Evolutionary conservation across 2,329 filamentous ascomycete genomes (phyloP).

Genomic region (Dothiorella sarmentorum): DNA sequence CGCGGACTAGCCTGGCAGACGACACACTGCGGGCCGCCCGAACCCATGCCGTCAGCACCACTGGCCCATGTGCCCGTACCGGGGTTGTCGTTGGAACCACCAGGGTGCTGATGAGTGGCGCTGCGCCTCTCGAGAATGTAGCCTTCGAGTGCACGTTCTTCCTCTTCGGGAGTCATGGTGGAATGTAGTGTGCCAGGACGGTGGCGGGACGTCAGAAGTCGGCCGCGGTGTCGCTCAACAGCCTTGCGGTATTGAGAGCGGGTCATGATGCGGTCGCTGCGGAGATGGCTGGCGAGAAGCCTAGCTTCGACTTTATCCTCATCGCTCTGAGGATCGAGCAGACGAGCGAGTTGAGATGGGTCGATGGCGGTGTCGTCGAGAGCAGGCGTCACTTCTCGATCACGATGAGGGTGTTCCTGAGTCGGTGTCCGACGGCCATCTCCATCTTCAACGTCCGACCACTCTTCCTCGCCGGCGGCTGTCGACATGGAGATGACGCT

Average conservation of each 20-base stretch:
- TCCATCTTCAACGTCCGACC: constrained; percentile 46
- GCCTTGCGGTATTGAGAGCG: constrained; percentile 71
- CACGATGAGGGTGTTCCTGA: constrained; percentile 54
- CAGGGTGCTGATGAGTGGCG: constrained; percentile 31
- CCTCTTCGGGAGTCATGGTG: constrained; percentile 48
- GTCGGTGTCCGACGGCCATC: constrained; percentile 69
- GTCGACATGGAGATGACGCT: constrained; percentile 71
- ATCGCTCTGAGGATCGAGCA: constrained; percentile 74
- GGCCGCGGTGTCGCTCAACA: constrained; percentile 65
- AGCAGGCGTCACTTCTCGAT: constrained; percentile 52
- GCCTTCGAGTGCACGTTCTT: constrained; percentile 56
- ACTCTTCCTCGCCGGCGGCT: constrained; percentile 40
- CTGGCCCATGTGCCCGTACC: constrained; percentile 56
- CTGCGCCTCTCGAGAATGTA: constrained; percentile 55
- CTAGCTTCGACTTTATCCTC: constrained; percentile 79
- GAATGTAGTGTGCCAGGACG: constrained; percentile 29
- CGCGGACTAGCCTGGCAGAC: constrained; percentile 85
- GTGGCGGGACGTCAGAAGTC: constrained; percentile 55
- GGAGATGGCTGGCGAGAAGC: constrained; percentile 75
- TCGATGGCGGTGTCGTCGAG: constrained; percentile 61
- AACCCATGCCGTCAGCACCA: constrained; percentile 70
- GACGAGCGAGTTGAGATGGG: constrained; percentile 66
- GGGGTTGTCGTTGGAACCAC: constrained; percentile 23
- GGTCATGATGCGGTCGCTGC: constrained; percentile 70
- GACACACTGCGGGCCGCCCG: constrained; percentile 78